Base-by-base conservation (phyloP, 345 rosid genomes). In the Salix viminalis region DNA sequence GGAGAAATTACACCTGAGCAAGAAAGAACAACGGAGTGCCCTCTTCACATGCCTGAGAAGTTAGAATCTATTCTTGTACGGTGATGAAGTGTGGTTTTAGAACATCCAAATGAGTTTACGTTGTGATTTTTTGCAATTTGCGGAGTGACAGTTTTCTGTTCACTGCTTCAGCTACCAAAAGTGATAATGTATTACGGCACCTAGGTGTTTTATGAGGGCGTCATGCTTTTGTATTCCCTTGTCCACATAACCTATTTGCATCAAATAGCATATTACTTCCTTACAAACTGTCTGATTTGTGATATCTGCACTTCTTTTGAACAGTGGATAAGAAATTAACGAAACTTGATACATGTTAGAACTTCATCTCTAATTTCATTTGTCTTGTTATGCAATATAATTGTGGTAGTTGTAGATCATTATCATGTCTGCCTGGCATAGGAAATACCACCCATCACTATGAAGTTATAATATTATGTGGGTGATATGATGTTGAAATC, bases 401-500 rank as follows among this genome's bases (percentile, higher is more conserved):
- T 15, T 61, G 50, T 46, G 50, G 50, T 46, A 46, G 16, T 14
- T 46, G 18, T 14, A 65, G 19, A 16, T 32, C 64, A 41, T 62
- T 15, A 15, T 28, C 30, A 32, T 65, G 8, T 65, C 34, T 75
- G 14, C 67, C 32, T 77, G 23, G 34, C 66, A 41, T 62, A 36
- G 73, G 37, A 11, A 60, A 42, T 23, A 13, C 34, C 62, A 12
- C 3, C 16, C 32, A 61, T 62, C 10, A 56, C 67, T 60, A 10
- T 41, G 54, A 13, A 12, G 26, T 39, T 12, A 2, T 46, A 9
- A 54, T 36, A 26, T 36, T 44, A 56, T 34, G 42, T 44, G 56
- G 56, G 56, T 41, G 42, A 72, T 32, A 60, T 42, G 79, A 36
- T 65, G 42, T 24, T 75, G 30, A 61, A 79, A 76, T 71, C 56